Evolutionary conservation across 148 eudicot genomes (phyloP).

Genomic region (Vaccinium darrowii): DNA sequence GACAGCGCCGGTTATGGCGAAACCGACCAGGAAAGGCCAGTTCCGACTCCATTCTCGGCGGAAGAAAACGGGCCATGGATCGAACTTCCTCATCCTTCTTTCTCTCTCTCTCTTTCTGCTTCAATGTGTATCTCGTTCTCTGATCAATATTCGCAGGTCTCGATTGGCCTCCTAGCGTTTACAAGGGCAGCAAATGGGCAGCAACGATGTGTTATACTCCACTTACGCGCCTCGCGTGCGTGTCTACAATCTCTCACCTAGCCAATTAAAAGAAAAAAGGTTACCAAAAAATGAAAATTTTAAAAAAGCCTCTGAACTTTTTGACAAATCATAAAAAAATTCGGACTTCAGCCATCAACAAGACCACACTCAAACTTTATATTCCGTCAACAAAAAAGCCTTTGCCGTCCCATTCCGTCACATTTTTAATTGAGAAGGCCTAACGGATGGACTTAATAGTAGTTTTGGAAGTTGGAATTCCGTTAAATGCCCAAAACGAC

Average conservation of each 20-base stretch:
- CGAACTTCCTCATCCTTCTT: constrained; percentile 22
- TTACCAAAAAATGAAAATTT: no score
- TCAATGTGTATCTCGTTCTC: not conserved
- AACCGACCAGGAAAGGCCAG: constrained; percentile 30
- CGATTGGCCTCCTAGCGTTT: not conserved
- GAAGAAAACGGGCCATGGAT: constrained; percentile 30
- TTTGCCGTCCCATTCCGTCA: no score
- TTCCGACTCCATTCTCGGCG: constrained; percentile 21
- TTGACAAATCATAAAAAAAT: no score
- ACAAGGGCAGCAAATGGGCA: not conserved
- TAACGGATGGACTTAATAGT: no score
- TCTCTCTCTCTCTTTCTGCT: not conserved
- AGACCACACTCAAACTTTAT: no score
- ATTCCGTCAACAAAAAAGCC: no score
- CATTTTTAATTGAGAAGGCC: no score
- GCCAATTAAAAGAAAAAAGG: not conserved
- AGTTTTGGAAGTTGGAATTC: no score
- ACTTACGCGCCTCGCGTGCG: not conserved
- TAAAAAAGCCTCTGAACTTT: no score
- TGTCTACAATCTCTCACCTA: not conserved
- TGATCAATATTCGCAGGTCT: not conserved
- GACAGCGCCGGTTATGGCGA: constrained; percentile 25
- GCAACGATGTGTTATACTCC: not conserved
- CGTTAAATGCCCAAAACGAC: no score
- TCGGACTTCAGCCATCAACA: no score